Base-by-base conservation (phyloP, 2,329 filamentous ascomycete genomes). In the Bipolaris sorokiniana region DNA sequence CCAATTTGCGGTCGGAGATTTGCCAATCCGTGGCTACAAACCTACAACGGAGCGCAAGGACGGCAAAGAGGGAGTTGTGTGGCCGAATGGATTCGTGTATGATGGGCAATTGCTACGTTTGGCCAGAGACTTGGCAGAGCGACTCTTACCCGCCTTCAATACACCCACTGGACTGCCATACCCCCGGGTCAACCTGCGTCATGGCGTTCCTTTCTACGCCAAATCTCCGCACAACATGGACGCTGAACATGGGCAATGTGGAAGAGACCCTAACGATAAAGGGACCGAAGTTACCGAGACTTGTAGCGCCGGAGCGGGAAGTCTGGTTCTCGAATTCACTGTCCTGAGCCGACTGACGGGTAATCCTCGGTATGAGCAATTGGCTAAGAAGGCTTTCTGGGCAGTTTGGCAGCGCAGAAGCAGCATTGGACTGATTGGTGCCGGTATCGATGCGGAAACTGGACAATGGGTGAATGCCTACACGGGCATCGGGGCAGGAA, bases 221-320 rank as follows among this genome's bases (percentile, higher is more conserved):
- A 96, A 96, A 68, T 96, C 92, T 3, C 92, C 91, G 0, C 78
- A 95, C 22, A 89, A 95, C 65, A 81, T 82, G 34, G 81, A 83
- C 53, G 72, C 82, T 6, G 78, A 82, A 56, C 71, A 79, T 41
- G 79, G 80, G 23, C 73, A 82, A 54, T 84, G 82, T 61, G 71
- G 72, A 41, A 72, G 80, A 28, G 77, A 82, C 16, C 74, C 75
- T 1, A 78, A 80, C 15, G 79, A 79, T 33, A 72, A 81, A 28
- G 77, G 80, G 7, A 72, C 76, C 3, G 94, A 99, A 75, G 89
- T 96, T 45, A 98, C 95, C 0, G 95, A 98, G 78, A 99, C 92
- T 0, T 99, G 95, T 78, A 97, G 92, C 72, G 95, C 95, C 1
- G 95, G 95, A 41, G 95, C 95, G n/a, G 95, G 93, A 51, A 98